Base-by-base conservation (phyloP, 768 basidiomycete species). In the Pisolithus marmoratus region DNA sequence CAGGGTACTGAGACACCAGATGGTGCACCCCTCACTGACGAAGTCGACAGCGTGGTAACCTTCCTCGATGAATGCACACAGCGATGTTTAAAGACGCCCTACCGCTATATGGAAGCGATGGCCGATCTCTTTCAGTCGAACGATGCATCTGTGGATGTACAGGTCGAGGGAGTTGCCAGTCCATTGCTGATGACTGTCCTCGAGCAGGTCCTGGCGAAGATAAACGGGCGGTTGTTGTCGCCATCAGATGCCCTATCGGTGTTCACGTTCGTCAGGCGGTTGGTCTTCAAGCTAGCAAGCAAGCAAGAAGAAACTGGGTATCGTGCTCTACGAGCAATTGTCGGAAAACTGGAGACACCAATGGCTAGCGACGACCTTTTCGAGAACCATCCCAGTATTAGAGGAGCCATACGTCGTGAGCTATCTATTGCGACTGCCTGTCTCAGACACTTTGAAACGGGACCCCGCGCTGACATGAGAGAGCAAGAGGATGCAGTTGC, bases 1-100 rank as follows among this genome's bases (percentile, higher is more conserved):
- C 58, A 59, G 20, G 59, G 67, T 24, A 68, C 72, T 1, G 64
- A 74, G 53, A 67, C 79, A 2, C 80, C 80, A 1, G 82, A 86
- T 52, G 79, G 75, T 4, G 68, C 76, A 0, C 63, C 72, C 5
- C 70, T 86, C 20, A 73, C 71, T 2, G 80, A 80, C 42, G 87
- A 87, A 68, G 71, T 72, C 11, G 74, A 76, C 6, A 72, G 74
- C 40, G 79, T 85, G 24, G 70, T 87, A 17, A 52, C 67, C 0
- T 93, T 96, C 70, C 59, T 96, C 11, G 94, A 97, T 56, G 91
- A 94, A 47, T 95, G 92, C 61, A 75, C 88, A 3, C 84, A 87
- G 52, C 77, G 90, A 17, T 93, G 86, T 58, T 63, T 85, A 56
- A 91, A 87, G 66, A 87, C 85, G 2, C 90, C 92, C 0, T 89